Evolutionary conservation across 805 yeast genomes (phyloP), one percentile per base, ranked within the genome.

Genomic region (Hanseniaspora clermontiae): DNA sequence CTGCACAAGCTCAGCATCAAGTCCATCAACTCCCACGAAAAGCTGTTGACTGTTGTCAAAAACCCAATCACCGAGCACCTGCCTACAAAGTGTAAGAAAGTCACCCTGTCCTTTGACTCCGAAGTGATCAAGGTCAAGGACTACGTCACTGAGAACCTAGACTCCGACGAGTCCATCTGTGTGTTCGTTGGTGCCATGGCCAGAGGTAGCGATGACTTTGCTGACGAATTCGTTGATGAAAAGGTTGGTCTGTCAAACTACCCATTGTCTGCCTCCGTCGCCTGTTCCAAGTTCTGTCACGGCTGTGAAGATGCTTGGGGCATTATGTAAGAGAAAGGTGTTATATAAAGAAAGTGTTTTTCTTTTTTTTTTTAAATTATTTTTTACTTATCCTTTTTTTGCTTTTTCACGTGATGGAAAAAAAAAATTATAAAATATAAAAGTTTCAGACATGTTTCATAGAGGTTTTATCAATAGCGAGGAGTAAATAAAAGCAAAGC

Each of bases 141-240:
- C 66, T 90, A 87, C 68, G 90, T 90, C 42, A 70, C 69, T 17
- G 61, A 64, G 43, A 83, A 83, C 58, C 74, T 93, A 63, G 95
- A 82, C 63, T 82, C 81, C 2, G 95, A 87, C 66, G 96, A 93
- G 73, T 86, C 95, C 66, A 83, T 93, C 63, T 93, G 98, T 77
- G 97, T 93, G 31, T 93, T 93, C 70, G 97, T 93, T 49, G 98
- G 98, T 67, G 96, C 98, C 49, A 93, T 93, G 96, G 98, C 98
- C 20, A 83, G 97, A 70, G 98, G 98, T 66, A 85, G 84, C 68
- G 98, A 93, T 71, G 89, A 82, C 63, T 93, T 93, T 71, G 98
- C 98, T 27, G 98, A 93, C 70, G 97, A 90, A 70, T 91, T 70
- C 66, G 95, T 91, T 46, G 97, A 93, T 69, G 97, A 93, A 70